Evolutionary conservation across 73 alveolate genomes (phyloP).

Genomic region (Blepharisma stoltei): DNA sequence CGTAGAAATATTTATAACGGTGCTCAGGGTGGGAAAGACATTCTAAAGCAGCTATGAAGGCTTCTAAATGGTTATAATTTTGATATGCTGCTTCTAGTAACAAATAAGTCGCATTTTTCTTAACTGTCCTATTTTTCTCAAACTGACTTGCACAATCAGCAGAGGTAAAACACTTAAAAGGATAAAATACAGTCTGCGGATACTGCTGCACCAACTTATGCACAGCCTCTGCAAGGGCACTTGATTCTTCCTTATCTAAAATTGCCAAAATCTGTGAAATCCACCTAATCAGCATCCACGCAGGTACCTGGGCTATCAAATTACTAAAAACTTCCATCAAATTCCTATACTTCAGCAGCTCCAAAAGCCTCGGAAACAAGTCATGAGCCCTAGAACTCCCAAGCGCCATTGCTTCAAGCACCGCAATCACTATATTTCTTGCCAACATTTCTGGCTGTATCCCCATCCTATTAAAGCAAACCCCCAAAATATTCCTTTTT

Average conservation of each 20-base stretch:
- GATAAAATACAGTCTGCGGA: conserved; percentile 86
- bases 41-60: conserved; percentile 85
- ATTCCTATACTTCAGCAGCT: conserved; percentile 54
- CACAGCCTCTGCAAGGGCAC: conserved; percentile 64
- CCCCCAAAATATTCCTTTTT: conserved; percentile 34
- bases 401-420: conserved; percentile 52
- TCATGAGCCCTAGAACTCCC: conserved; percentile 73
- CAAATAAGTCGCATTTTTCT: conserved; percentile 51
- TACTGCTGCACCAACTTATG: conserved; percentile 49
- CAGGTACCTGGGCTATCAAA: conserved; percentile 65
- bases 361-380: conserved; percentile 82
- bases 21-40: conserved; percentile 94
- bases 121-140: conserved; percentile 35
- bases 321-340: conserved; percentile 55
- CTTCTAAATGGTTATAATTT: conserved; percentile 58
- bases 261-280: conserved; percentile 76
- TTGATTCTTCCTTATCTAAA: conserved; percentile 63
- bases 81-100: conserved; percentile 59
- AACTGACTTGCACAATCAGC: conserved; percentile 32
- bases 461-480: neutral
- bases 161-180: conserved; percentile 61
- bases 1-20: conserved; percentile 82
- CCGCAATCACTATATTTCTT: conserved; percentile 37
- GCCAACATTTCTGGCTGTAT: conserved; percentile 37
- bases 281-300: conserved; percentile 83